Percentiles rank a stretch among this genome's conserved stretches.
These are phyloP conservation scores for Pseudognaphalium luteoalbum DNA, from an alignment of 129 eudicot genomes.

Conservation along the genomic window DNA sequence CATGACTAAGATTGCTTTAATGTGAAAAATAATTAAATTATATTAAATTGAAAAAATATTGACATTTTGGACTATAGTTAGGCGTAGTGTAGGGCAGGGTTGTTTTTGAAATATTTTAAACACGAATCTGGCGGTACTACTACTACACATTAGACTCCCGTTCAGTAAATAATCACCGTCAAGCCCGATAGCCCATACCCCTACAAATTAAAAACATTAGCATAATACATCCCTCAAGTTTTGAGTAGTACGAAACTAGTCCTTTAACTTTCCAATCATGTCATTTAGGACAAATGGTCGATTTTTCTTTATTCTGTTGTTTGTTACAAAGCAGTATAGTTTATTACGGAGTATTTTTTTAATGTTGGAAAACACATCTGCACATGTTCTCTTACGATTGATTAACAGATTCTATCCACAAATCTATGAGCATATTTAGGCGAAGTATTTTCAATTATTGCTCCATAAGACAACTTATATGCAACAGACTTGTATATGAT, in stretches of 20 bases:
- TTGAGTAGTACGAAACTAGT: not conserved
- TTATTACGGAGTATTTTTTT: not conserved
- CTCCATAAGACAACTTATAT: no score
- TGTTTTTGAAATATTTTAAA: conserved; percentile 41
- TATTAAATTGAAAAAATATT: not conserved
- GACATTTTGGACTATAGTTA: not conserved
- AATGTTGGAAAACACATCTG: not conserved
- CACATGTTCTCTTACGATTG: conserved; percentile 7
- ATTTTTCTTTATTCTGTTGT: not conserved
- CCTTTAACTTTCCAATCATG: not conserved
- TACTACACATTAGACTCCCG: conserved; percentile 29
- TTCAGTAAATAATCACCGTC: conserved; percentile 33
- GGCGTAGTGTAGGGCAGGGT: conserved; percentile 12
- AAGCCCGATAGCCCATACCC: conserved; percentile 2
- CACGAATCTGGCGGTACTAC: conserved; percentile 39
- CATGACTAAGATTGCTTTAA: conserved; percentile 8
- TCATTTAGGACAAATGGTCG: conserved; percentile 11
- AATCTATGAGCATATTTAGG: conserved; percentile 15
- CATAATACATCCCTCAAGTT: not conserved
- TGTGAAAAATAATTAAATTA: not conserved
- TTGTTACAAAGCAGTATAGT: not conserved
- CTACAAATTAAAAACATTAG: not conserved
- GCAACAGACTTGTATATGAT: no score
- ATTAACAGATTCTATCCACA: conserved; percentile 3
- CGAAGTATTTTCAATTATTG: not conserved